Evolutionary conservation across 2,329 filamentous ascomycete species (phyloP).

Genomic region (Harringtonia aguacate): DNA sequence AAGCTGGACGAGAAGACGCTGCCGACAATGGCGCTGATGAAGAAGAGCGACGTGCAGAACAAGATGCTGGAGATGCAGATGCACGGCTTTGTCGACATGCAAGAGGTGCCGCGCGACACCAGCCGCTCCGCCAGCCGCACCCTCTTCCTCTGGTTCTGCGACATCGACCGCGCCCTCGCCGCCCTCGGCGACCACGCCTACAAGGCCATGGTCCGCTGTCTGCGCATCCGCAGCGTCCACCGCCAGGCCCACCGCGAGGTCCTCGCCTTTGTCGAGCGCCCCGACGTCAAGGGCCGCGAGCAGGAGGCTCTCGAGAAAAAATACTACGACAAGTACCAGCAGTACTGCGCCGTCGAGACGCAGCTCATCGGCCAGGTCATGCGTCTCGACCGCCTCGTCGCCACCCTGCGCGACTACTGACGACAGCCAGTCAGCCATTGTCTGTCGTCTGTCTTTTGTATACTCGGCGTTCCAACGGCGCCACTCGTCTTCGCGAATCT

Average conservation of each 20-base stretch:
- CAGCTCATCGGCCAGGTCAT: conserved; percentile 70
- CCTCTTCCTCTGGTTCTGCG: conserved; percentile 87
- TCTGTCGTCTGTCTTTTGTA: not conserved
- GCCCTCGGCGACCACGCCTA: conserved; percentile 73
- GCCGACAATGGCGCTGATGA: conserved; percentile 69
- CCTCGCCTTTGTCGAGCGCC: conserved; percentile 71
- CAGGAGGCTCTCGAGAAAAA: conserved; percentile 66
- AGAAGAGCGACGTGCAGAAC: conserved; percentile 73
- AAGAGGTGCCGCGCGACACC: conserved; percentile 87
- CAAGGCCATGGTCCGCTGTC: conserved; percentile 75
- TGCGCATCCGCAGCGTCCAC: conserved; percentile 73
- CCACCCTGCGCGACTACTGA: conserved; percentile 69
- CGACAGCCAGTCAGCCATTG: not conserved
- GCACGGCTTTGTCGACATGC: conserved; percentile 77
- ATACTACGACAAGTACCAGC: conserved; percentile 55
- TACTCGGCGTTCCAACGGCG: too few species aligned
- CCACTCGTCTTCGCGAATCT: too few species aligned
- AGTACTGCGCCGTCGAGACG: conserved; percentile 53
- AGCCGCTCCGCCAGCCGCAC: conserved; percentile 72
- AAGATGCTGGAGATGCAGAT: conserved; percentile 80
- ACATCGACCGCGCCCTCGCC: conserved; percentile 58
- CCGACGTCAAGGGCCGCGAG: conserved; percentile 76
- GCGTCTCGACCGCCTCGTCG: conserved; percentile 75
- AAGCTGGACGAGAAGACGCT: conserved; percentile 93
- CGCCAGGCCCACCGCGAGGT: conserved; percentile 60